These are phyloP conservation scores for Persicaria tinctoria DNA, from an alignment of 148 eudicot species.

Conservation along the genomic window DNA sequence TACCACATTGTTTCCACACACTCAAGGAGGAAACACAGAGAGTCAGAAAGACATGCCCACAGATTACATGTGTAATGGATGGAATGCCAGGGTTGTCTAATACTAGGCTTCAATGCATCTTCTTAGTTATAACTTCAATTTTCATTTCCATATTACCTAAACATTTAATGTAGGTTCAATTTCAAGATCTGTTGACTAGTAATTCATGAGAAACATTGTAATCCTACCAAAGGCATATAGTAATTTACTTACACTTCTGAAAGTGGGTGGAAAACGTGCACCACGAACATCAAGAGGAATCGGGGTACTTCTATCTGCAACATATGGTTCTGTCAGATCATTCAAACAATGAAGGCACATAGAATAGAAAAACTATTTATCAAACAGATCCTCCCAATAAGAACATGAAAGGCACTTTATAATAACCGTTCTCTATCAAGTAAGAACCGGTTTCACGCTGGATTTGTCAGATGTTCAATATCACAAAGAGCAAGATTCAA, in stretches of 20 bases:
- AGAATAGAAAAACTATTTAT: neutral
- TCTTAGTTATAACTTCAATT: neutral
- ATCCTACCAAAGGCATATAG: neutral
- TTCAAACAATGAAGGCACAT: slow-evolving; percentile 1
- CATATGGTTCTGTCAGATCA: slow-evolving; percentile 29
- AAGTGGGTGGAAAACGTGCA: slow-evolving; percentile 27
- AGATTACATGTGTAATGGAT: neutral
- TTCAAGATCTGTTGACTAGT: neutral
- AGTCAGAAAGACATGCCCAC: neutral
- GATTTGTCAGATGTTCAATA: neutral
- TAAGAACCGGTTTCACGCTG: neutral
- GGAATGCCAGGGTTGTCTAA: neutral
- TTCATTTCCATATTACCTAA: no score
- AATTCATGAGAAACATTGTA: neutral
- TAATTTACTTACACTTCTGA: slow-evolving; percentile 34
- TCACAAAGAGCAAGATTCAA: neutral
- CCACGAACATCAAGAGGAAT: slow-evolving; percentile 31
- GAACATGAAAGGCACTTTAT: neutral
- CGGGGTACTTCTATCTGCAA: slow-evolving; percentile 24
- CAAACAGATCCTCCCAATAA: neutral
- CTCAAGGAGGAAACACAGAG: neutral
- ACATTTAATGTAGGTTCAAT: neutral
- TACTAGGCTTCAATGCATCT: neutral
- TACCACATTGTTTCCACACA: neutral
- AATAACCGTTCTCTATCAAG: neutral